Evolutionary conservation across 192 early-diverging fungal species (phyloP), one percentile per base, ranked within the genome.

Genomic region (Linnemannia schmuckeri): DNA sequence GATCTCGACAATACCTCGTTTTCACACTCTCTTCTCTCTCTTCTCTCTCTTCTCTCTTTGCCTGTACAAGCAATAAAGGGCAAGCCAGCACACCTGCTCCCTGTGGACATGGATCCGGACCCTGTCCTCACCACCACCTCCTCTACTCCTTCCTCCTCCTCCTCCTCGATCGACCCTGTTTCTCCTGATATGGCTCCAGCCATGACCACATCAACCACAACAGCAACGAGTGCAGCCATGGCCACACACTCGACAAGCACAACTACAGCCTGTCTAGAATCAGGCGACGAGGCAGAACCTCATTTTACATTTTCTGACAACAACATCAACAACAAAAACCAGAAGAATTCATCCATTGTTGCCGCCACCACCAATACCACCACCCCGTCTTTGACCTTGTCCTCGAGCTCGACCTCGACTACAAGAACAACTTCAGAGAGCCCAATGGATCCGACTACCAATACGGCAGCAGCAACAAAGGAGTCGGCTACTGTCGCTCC

Each of bases 81-180:
- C 30, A 22, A n/a, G 46, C 46, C 27, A 35, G n/a, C 47, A 44
- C 47, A 71, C 40, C 44, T 27, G 8, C 68, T 27, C 42, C 49
- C 70, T 78, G 76, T 78, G 82, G 76, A 77, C 70, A 77, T 83
- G 82, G 82, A 83, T 63, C 63, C 72, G 42, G 76, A 78, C 57
- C 72, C 74, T 55, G 76, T 68, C 82, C 76, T 74, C 76, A 40
- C 76, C 72, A 41, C 49, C 49, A n/a, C 15, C 46, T 61, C 33
- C 40, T 30, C 68, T 24, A 22, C 22, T 42, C 42, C 35, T 55
- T 49, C 42, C 49, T 38, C 44, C 52, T 40, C 35, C 42, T 49
- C 42, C 49, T 38, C 44, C 52, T 40, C 22, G 30, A 68, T 30
- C 66, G 61, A 63, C 71, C 42, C 35, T 57, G 46, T 24, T 66